Base-by-base conservation (phyloP, 176 grass and related monocot genomes). In the Panicum miliaceum region DNA sequence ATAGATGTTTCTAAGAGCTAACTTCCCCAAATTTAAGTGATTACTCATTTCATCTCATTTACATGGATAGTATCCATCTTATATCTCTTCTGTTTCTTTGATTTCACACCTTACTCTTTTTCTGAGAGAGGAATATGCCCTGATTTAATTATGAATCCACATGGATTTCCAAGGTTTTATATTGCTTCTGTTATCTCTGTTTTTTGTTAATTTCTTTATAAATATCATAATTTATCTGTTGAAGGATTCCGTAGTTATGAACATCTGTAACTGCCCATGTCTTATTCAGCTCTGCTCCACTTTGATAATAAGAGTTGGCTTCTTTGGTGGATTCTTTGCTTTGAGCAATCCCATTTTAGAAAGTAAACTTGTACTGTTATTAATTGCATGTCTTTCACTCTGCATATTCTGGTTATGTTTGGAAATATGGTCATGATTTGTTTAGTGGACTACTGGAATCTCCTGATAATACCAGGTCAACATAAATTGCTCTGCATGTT, bases 141-240 rank as follows among this genome's bases (percentile, higher is more conserved):
- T 90, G 95, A 95, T 95, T 87, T 98, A 76, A 95, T 98, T 51
- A 98, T 98, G 95, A 98, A 98, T 71, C 92, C 92, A 51, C 90
- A 95, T 86, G 95, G 95, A 90, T 98, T 94, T 81, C 92, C 92
- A 41, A 98, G 95, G 95, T 98, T 84, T 81, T 60, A 67, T 50
- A n/a, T 90, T 70, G 8, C 48, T 85, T 53, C 48, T 4, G 47
- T 85, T 81, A 66, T 40, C 47, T 25, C 5, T 79, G 0, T 73
- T 75, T 48, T 78, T 72, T 71, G 48, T 57, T 73, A 62, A 73
- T 87, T 80, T 90, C 18, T 62, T 41, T 69, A 42, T 52, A 25
- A 20, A 70, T 80, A n/a, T 7, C 75, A 6, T 61, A 40, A 64
- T 76, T 43, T 73, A 7, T 54, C 5, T 41, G 7, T 41, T 41